These are phyloP conservation scores for Leersia perrieri DNA, from an alignment of 176 grass and related monocot species.

Conservation along the genomic window DNA sequence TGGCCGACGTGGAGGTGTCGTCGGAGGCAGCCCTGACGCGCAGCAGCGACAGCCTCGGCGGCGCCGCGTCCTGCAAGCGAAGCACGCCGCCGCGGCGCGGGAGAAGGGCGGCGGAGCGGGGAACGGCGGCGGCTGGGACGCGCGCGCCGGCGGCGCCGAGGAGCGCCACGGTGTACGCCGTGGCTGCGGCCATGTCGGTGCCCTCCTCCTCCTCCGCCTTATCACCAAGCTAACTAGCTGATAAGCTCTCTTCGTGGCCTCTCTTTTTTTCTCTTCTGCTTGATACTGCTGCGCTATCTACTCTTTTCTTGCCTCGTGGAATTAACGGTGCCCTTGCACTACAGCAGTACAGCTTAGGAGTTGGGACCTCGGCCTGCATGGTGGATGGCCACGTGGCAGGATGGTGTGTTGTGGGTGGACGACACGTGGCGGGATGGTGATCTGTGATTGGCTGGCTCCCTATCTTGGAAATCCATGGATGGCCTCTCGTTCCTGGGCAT, in stretches of 20 bases:
- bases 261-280: constrained; percentile 24
- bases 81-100: constrained; percentile 34
- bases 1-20: constrained; percentile 55
- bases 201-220: constrained; percentile 25
- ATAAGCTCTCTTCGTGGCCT: constrained; percentile 18
- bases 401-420: not conserved
- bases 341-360: no score
- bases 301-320: not conserved
- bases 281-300: not conserved
- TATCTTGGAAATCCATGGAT: constrained; percentile 64
- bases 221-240: constrained; percentile 2
- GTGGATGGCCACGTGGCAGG: not conserved
- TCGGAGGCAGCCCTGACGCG: constrained; percentile 70
- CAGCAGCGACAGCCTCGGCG: constrained; percentile 59
- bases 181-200: constrained; percentile 41
- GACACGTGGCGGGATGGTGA: constrained; percentile 42
- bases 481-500: constrained; percentile 21
- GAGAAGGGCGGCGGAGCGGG: constrained; percentile 33
- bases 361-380: not conserved
- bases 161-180: constrained; percentile 74
- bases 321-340: not conserved
- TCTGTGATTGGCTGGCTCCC: constrained; percentile 49
- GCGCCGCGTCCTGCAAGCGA: constrained; percentile 58
- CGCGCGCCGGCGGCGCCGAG: constrained; percentile 51
- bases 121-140: constrained; percentile 33